These are phyloP conservation scores for Cucumis hystrix DNA, from an alignment of 306 rosid genomes.

Conservation along the genomic window DNA sequence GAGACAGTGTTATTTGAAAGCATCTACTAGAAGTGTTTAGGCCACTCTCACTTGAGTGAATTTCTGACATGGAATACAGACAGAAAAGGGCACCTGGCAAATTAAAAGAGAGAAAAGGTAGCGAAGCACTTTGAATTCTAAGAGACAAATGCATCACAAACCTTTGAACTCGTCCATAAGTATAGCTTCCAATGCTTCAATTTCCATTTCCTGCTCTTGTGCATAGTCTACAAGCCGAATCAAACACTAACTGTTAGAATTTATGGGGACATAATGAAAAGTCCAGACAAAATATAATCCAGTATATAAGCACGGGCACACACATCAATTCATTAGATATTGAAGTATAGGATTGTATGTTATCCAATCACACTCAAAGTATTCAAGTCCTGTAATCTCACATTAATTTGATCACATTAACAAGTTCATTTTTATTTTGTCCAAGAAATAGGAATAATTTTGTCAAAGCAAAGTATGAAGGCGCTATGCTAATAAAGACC, in stretches of 20 bases:
- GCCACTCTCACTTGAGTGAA: constrained; percentile 93
- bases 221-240: constrained; percentile 32
- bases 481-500: too few relatives aligned
- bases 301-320: background rate
- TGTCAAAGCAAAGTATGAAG: background rate
- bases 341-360: background rate
- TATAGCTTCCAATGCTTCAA: constrained; percentile 96
- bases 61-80: constrained; percentile 39
- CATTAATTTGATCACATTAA: background rate
- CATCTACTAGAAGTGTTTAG: constrained; percentile 62
- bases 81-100: constrained; percentile 10
- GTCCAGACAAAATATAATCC: background rate
- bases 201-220: constrained; percentile 94
- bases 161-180: constrained; percentile 97
- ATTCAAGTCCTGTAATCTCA: background rate
- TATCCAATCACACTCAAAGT: background rate
- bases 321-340: background rate
- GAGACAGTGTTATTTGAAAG: constrained; percentile 57
- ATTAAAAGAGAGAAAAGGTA: background rate
- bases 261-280: background rate
- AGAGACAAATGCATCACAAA: constrained; percentile 7
- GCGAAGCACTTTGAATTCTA: background rate
- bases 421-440: background rate
- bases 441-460: background rate
- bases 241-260: background rate